Percentiles rank a stretch among this genome's conserved stretches.
phyloP scores from a whole-genome alignment of 1,139 yeast genomes.

The Candida tropicalis region DNA sequence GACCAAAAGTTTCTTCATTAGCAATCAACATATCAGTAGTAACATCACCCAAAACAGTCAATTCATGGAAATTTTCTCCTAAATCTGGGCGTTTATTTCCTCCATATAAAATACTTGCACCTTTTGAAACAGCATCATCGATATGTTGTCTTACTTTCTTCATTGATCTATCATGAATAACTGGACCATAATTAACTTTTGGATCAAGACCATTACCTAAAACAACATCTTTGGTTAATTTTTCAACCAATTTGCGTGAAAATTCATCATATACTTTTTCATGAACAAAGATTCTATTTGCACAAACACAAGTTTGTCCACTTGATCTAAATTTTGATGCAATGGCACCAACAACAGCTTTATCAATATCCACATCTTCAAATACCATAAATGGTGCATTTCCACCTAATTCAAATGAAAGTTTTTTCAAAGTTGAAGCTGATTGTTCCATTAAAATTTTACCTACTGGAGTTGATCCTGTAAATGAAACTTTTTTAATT shows the following conservation, averaged over 20 bases:
- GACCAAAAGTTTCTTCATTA: slow-evolving; percentile 87
- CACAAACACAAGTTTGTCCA: slow-evolving; percentile 93
- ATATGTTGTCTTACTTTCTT: slow-evolving; percentile 72
- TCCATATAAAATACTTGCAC: slow-evolving; percentile 65
- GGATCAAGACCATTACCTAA: slow-evolving; percentile 77
- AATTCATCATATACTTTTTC: slow-evolving; percentile 68
- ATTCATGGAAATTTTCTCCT: slow-evolving; percentile 76
- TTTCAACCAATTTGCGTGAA: slow-evolving; percentile 41
- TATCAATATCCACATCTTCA: slow-evolving; percentile 77
- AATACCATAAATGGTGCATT: slow-evolving; percentile 91
- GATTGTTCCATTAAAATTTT: slow-evolving; percentile 78
- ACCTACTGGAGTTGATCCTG: slow-evolving; percentile 89
- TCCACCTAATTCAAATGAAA: slow-evolving; percentile 90
- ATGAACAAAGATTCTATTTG: slow-evolving; percentile 79
- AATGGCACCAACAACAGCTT: slow-evolving; percentile 75
- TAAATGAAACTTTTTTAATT: slow-evolving; percentile 79
- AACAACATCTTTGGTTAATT: slow-evolving; percentile 51
- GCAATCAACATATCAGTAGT: slow-evolving; percentile 64
- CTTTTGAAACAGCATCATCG: slow-evolving; percentile 71
- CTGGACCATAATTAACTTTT: slow-evolving; percentile 77
- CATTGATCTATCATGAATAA: slow-evolving; percentile 69
- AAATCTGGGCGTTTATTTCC: slow-evolving; percentile 69
- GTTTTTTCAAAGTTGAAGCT: slow-evolving; percentile 75
- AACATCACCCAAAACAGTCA: slow-evolving; percentile 71
- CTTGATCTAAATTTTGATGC: slow-evolving; percentile 63